Base-by-base conservation (phyloP, 2,329 filamentous ascomycete genomes). In the Stachybotrys echinatus region DNA sequence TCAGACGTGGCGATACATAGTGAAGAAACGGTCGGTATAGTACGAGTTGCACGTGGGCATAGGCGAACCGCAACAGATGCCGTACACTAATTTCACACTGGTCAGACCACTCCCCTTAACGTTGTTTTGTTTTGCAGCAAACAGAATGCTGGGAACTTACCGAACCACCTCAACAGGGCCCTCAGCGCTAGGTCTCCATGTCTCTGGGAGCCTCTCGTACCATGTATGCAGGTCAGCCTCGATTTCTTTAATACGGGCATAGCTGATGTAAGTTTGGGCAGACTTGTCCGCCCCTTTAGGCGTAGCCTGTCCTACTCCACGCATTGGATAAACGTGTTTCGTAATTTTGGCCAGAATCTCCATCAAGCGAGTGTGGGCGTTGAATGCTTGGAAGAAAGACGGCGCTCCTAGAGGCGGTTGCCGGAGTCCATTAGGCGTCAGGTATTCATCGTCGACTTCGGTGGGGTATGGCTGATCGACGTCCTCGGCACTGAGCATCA, bases 11-110 rank as follows among this genome's bases (percentile, higher is more conserved):
- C 7, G 88, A 90, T 17, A 90, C 84, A 57, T 92, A 94, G 63
- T 94, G 89, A 12, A 94, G 71, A 64, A 94, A 94, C 0, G 89
- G 89, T 18, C 89, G 77, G 61, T 94, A 94, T 2, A 94, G 72
- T 61, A 94, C 83, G 65, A 94, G 84, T 61, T 92, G 89, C 5
- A 91, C 87, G 60, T 92, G 88, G 2, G 87, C 87, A 63, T 88
- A 92, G n/a, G 85, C 81, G 66, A 94, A 85, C 34, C 88, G 79
- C 19, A 94, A 73, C 21, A 92, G 73, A 54, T 91, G 89, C 52
- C 89, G 88, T n/a, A 83, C 76, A 10, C 79, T 81, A 48, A 43
- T 17, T 18, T 34, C 27, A 34, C 10, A 3, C 27, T 10, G 4
- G 8, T 2, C 5, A 37, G 27, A 61, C 34, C 58, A 55, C 31